Conservation (phyloP, 129 eudicot genomes). For the Artemisia tridentata region DNA sequence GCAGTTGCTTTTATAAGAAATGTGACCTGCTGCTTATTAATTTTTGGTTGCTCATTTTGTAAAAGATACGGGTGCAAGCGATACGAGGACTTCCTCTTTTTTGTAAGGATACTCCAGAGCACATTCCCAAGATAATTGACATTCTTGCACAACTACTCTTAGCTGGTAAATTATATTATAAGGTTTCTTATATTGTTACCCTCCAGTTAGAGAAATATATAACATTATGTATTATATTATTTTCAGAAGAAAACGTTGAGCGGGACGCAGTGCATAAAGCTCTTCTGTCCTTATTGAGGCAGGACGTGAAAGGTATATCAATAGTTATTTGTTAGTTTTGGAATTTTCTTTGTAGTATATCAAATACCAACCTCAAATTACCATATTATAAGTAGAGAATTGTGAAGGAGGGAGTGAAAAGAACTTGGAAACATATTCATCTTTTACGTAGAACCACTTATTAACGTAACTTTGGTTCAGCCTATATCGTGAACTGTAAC, state of each 20-base stretch:
- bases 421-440: no score
- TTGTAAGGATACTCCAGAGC: slow-evolving; percentile 95
- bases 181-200: slow-evolving; percentile 5
- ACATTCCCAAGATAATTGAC: slow-evolving; percentile 87
- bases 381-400: no score
- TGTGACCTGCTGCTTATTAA: slow-evolving; percentile 11
- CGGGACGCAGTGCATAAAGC: slow-evolving; percentile 97
- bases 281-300: slow-evolving; percentile 83
- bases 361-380: no score
- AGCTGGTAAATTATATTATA: slow-evolving; percentile 53
- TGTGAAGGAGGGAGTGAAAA: no score
- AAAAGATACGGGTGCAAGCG: slow-evolving; percentile 75
- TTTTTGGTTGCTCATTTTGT: slow-evolving; percentile 17
- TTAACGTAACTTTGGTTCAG: no score
- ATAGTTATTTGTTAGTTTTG: neutral
- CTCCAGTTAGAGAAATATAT: neutral
- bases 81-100: slow-evolving; percentile 96
- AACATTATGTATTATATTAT: slow-evolving; percentile 23
- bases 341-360: neutral
- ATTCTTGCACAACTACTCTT: slow-evolving; percentile 91
- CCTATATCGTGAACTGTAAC: neutral
- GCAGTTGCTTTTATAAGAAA: neutral
- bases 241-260: slow-evolving; percentile 88
- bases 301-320: slow-evolving; percentile 75
- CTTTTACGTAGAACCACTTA: no score